Evolutionary conservation across 257 asterid species (phyloP).

Genomic region (Euphrasia confusa): DNA sequence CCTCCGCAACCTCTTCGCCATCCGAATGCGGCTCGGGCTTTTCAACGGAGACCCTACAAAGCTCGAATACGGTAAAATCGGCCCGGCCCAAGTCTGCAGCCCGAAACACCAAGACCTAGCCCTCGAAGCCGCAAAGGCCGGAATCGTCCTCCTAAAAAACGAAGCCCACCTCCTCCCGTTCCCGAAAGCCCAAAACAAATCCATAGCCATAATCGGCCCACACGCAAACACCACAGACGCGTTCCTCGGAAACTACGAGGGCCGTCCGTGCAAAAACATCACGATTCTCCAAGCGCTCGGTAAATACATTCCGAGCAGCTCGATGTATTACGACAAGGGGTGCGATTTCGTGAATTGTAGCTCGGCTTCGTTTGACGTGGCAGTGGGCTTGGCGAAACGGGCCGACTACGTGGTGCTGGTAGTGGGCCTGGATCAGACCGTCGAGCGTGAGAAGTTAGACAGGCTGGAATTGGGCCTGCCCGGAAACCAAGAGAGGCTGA

Average conservation of each 20-base stretch:
- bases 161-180: constrained; percentile 47
- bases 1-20: constrained; percentile 54
- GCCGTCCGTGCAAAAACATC: constrained; percentile 48
- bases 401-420: constrained; percentile 55
- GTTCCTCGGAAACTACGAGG: constrained; percentile 59
- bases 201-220: constrained; percentile 62
- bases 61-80: constrained; percentile 38
- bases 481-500: constrained; percentile 43
- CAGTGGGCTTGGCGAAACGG: constrained; percentile 29
- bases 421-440: constrained; percentile 62
- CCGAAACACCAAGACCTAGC: constrained; percentile 50
- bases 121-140: constrained; percentile 53
- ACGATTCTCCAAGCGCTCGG: constrained; percentile 49
- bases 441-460: constrained; percentile 56
- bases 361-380: constrained; percentile 18
- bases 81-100: constrained; percentile 40
- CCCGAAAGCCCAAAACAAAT: constrained; percentile 32
- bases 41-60: constrained; percentile 53
- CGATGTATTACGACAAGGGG: constrained; percentile 33
- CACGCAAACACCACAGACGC: constrained; percentile 36
- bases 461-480: constrained; percentile 56
- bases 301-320: constrained; percentile 17
- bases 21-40: constrained; percentile 60
- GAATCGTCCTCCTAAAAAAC: constrained; percentile 72
- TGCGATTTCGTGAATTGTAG: constrained; percentile 53